These are phyloP conservation scores for Acacia crassicarpa DNA, from an alignment of 306 rosid genomes.

Conservation along the genomic window DNA sequence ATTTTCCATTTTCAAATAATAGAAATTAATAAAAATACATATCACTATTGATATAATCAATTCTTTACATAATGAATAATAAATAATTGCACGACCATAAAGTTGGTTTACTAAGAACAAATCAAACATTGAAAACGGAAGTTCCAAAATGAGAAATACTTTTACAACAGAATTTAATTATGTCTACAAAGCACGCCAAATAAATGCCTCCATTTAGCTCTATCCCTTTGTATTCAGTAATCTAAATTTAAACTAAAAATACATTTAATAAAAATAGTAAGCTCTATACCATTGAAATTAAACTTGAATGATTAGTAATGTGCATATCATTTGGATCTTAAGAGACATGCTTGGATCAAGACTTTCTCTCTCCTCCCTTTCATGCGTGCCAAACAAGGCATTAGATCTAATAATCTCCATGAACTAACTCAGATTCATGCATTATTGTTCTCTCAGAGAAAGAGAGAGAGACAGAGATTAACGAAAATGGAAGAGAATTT, in stretches of 20 bases:
- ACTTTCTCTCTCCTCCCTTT: neutral
- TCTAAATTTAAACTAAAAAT: neutral
- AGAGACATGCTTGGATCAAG: neutral
- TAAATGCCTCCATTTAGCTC: neutral
- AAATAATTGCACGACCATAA: neutral
- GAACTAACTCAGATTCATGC: neutral
- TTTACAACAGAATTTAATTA: too few relatives aligned
- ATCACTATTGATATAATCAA: too few relatives aligned
- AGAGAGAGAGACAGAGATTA: conserved; percentile 19
- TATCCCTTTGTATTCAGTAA: neutral
- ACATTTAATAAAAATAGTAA: neutral
- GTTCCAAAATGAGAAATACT: neutral
- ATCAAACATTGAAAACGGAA: too few relatives aligned
- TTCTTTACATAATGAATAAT: too few relatives aligned
- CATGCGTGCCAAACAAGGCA: neutral
- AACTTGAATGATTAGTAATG: too few relatives aligned
- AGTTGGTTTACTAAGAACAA: neutral
- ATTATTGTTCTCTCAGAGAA: neutral
- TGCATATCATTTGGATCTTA: neutral
- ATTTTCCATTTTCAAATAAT: too few relatives aligned
- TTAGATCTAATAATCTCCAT: conserved; percentile 24
- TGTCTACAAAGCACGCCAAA: neutral
- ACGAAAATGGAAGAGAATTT: conserved; percentile 50
- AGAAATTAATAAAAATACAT: too few relatives aligned
- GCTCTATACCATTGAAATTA: neutral